These are phyloP conservation scores for Cylindricascospora bacillispora DNA, from an alignment of 1,139 yeast species.

Conservation along the genomic window DNA sequence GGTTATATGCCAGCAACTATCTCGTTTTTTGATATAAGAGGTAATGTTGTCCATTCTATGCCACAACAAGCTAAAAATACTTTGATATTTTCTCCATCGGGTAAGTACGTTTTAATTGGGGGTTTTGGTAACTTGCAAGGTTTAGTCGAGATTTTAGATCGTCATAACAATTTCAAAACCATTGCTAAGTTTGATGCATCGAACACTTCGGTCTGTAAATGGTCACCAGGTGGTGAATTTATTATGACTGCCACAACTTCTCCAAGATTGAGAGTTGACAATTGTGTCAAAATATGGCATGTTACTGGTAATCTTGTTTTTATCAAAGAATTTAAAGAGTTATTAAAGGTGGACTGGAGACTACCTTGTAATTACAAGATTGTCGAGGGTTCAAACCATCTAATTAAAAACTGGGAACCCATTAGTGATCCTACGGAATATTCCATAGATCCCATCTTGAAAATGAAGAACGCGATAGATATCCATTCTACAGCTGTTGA, in stretches of 20 bases:
- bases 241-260: constrained; percentile 93
- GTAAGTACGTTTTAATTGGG: constrained; percentile 79
- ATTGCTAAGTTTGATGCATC: constrained; percentile 79
- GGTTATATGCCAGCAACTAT: constrained; percentile 98
- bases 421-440: constrained; percentile 44
- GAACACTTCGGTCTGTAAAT: constrained; percentile 87
- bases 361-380: constrained; percentile 30
- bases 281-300: constrained; percentile 91
- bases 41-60: constrained; percentile 71
- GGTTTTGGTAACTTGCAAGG: constrained; percentile 99
- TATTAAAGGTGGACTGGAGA: constrained; percentile 76
- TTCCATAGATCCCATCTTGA: constrained; percentile 17
- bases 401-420: constrained; percentile 29
- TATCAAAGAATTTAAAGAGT: constrained; percentile 68
- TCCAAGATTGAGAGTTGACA: constrained; percentile 93
- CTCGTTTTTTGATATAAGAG: constrained; percentile 88
- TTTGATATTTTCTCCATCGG: constrained; percentile 86
- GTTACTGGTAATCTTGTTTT: constrained; percentile 72
- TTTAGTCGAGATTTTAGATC: constrained; percentile 86
- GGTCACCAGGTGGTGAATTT: constrained; percentile 98
- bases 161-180: constrained; percentile 73
- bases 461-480: constrained; percentile 15
- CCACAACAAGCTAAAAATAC: constrained; percentile 88
- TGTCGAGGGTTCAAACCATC: constrained; percentile 11
- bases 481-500: constrained; percentile 60